Percentiles rank a stretch among this genome's conserved stretches.
Evolutionary conservation across 768 basidiomycete genomes (phyloP).

Genomic region (Mycena filopes): DNA sequence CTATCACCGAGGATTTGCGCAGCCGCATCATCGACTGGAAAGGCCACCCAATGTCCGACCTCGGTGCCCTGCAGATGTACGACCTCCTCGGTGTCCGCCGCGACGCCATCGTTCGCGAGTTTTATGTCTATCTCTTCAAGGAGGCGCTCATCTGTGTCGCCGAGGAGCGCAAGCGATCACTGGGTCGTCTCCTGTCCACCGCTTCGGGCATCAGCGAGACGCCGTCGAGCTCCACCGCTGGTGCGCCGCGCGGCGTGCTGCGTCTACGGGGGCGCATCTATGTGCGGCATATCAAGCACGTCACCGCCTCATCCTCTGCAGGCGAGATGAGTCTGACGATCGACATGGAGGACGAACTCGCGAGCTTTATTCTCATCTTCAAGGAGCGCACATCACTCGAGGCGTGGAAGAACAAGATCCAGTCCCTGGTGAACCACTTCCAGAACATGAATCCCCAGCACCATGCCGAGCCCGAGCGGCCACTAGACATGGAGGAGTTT

Average conservation of each 20-base stretch:
- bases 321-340: constrained; percentile 95
- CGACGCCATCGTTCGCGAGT: constrained; percentile 90
- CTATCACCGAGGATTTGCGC: constrained; percentile 89
- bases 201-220: constrained; percentile 67
- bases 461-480: constrained; percentile 51
- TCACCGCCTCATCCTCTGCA: constrained; percentile 80
- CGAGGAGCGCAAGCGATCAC: constrained; percentile 90
- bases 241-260: constrained; percentile 73
- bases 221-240: constrained; percentile 51
- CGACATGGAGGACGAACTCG: constrained; percentile 97
- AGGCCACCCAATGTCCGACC: constrained; percentile 88
- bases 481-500: constrained; percentile 77
- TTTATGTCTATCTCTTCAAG: constrained; percentile 96
- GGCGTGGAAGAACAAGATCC: constrained; percentile 88
- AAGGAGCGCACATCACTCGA: constrained; percentile 90
- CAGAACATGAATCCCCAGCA: constrained; percentile 61
- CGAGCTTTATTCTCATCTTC: constrained; percentile 96
- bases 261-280: constrained; percentile 96
- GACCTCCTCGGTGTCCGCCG: constrained; percentile 91
- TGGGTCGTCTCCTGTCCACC: constrained; percentile 77
- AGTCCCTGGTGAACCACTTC: constrained; percentile 77
- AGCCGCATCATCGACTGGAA: constrained; percentile 97
- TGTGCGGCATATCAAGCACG: constrained; percentile 91
- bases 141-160: constrained; percentile 99
- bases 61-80: constrained; percentile 92